Conservation (phyloP, 768 basidiomycete genomes). For the Hortiboletus campestris region DNA sequence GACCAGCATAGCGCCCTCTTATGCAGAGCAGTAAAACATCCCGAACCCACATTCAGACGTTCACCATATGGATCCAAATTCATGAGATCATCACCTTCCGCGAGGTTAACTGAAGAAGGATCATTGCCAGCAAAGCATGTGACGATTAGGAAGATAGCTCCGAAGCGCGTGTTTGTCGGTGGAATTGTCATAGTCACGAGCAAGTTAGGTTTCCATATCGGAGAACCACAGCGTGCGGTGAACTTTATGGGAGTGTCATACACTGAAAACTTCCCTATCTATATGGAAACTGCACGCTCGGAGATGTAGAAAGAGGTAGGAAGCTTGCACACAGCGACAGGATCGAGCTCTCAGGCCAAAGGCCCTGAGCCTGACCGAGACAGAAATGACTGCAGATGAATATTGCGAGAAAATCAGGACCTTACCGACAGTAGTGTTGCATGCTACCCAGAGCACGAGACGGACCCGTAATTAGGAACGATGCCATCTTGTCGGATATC, state of each 20-base stretch:
- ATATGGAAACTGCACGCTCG: neutral
- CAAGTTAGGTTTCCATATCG: neutral
- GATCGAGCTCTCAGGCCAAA: neutral
- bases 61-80: neutral
- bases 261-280: neutral
- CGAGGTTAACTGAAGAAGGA: neutral
- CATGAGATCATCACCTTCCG: neutral
- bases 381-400: neutral
- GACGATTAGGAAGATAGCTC: neutral
- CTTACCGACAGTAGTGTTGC: neutral
- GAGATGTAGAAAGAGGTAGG: neutral
- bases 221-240: neutral
- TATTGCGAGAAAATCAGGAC: neutral
- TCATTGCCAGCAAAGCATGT: slow-evolving; percentile 1
- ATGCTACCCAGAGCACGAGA: neutral
- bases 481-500: too few species aligned
- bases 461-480: too few species aligned
- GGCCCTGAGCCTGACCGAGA: neutral
- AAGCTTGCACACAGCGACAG: neutral
- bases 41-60: neutral
- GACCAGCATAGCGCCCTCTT: slow-evolving; percentile 3
- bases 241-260: neutral
- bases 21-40: neutral
- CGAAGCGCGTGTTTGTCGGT: neutral
- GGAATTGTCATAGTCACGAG: neutral